Conservation (phyloP, 129 eudicot species). For the Gnaphalium uliginosum region DNA sequence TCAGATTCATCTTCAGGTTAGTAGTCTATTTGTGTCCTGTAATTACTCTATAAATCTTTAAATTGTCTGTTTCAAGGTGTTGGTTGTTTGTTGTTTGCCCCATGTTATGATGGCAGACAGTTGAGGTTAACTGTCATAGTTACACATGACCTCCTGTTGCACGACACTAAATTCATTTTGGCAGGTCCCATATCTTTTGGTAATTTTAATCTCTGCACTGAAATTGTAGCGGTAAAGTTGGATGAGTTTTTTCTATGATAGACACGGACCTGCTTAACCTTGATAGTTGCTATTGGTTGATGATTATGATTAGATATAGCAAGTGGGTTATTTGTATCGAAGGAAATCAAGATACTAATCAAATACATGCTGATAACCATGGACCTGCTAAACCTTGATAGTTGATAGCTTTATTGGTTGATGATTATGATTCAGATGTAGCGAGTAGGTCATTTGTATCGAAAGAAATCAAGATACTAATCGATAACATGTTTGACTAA, state of each 20-base stretch:
- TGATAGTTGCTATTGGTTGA: too few relatives aligned
- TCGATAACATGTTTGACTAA: background rate
- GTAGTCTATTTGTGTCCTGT: background rate
- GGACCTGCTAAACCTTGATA: too few relatives aligned
- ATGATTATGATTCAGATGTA: background rate
- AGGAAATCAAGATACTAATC: too few relatives aligned
- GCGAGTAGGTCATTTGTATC: background rate
- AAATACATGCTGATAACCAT: too few relatives aligned
- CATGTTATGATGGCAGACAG: background rate
- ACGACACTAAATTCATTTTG: background rate
- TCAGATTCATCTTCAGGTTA: conserved; percentile 60
- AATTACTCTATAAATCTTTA: background rate
- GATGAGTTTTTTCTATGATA: too few relatives aligned
- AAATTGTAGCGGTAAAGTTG: too few relatives aligned
- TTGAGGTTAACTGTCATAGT: background rate
- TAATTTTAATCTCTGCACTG: too few relatives aligned
- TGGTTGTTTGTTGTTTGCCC: background rate
- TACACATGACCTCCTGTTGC: background rate
- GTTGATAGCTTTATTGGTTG: background rate
- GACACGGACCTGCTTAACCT: too few relatives aligned
- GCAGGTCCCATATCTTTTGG: background rate
- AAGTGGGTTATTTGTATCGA: too few relatives aligned
- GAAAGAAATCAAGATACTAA: background rate
- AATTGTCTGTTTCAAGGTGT: background rate
- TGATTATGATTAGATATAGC: too few relatives aligned